Percentiles rank a stretch among this genome's conserved stretches.
Conservation (phyloP, 2,329 filamentous ascomycete species). For the Onygenales sp. region DNA sequence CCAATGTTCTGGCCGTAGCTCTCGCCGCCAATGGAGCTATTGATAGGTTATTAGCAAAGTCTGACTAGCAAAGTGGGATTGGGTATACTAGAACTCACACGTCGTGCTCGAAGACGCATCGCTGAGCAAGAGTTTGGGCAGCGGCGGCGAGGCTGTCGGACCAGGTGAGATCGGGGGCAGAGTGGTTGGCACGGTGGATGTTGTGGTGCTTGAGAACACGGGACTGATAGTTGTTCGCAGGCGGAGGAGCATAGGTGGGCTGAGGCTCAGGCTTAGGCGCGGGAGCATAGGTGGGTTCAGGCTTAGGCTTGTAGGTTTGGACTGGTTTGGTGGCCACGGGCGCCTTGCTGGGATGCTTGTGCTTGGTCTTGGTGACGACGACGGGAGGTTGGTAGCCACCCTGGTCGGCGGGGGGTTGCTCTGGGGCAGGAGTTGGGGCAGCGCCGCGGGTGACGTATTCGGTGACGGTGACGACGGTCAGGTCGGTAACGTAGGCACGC, state of each 20-base stretch:
- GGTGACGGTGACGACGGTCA: slow-evolving; percentile 28
- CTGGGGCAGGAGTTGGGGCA: slow-evolving; percentile 2
- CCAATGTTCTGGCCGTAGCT: slow-evolving; percentile 91
- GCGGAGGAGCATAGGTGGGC: not conserved
- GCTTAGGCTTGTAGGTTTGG: not conserved
- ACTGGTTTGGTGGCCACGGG: too few species aligned
- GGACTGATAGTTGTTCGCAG: slow-evolving; percentile 22
- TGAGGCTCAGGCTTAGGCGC: not conserved
- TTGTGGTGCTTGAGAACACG: slow-evolving; percentile 65
- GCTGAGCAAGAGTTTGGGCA: slow-evolving; percentile 54
- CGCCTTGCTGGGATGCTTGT: slow-evolving; percentile 15
- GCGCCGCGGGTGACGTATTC: slow-evolving; percentile 21
- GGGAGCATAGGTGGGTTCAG: not conserved
- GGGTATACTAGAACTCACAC: slow-evolving; percentile 50
- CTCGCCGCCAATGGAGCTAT: slow-evolving; percentile 29
- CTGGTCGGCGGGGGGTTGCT: slow-evolving; percentile 1
- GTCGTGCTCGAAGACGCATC: slow-evolving; percentile 66
- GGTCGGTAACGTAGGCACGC: slow-evolving; percentile 27
- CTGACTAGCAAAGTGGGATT: not conserved
- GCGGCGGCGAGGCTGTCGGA: slow-evolving; percentile 52
- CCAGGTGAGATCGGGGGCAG: slow-evolving; percentile 57
- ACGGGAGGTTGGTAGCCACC: slow-evolving; percentile 24
- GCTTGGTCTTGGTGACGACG: slow-evolving; percentile 15
- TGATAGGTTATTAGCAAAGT: not conserved
- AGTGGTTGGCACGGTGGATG: slow-evolving; percentile 74